Conservation (phyloP, 2,329 filamentous ascomycete species). For the Verruconis gallopava region DNA sequence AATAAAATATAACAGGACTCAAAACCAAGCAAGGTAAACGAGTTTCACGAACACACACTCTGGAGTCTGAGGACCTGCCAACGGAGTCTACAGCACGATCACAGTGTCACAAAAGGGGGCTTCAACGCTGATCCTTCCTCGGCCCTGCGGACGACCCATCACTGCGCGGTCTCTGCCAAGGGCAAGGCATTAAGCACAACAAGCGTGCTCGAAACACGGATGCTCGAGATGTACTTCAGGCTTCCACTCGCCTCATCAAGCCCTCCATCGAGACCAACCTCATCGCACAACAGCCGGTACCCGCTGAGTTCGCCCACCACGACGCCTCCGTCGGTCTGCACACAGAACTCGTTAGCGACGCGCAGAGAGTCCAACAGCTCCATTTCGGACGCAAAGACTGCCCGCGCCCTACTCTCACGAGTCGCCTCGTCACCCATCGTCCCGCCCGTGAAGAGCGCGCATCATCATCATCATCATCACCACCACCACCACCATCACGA, state of each 20-base stretch:
- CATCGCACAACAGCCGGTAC: conserved; percentile 26
- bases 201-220: no score
- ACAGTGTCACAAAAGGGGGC: no score
- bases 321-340: conserved; percentile 31
- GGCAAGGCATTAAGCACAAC: no score
- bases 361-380: conserved; percentile 28
- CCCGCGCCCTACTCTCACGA: conserved; percentile 29
- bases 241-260: conserved; percentile 18
- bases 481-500: conserved; percentile 1
- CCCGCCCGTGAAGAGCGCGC: no score
- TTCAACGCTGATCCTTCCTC: no score
- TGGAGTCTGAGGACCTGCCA: no score
- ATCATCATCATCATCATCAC: conserved; percentile 5
- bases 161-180: no score
- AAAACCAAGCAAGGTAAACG: no score
- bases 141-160: no score
- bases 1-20: no score
- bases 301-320: conserved; percentile 33
- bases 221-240: not conserved
- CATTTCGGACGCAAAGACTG: conserved; percentile 26
- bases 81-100: no score
- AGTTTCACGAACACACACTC: no score
- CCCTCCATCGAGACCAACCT: conserved; percentile 19
- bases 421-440: conserved; percentile 22
- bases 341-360: conserved; percentile 25